A percentile compares a stretch with the other conserved stretches of the same genome.
These are phyloP conservation scores for Blepharisma undulans DNA, from an alignment of 169 alveolate genomes.

Conservation along the genomic window DNA sequence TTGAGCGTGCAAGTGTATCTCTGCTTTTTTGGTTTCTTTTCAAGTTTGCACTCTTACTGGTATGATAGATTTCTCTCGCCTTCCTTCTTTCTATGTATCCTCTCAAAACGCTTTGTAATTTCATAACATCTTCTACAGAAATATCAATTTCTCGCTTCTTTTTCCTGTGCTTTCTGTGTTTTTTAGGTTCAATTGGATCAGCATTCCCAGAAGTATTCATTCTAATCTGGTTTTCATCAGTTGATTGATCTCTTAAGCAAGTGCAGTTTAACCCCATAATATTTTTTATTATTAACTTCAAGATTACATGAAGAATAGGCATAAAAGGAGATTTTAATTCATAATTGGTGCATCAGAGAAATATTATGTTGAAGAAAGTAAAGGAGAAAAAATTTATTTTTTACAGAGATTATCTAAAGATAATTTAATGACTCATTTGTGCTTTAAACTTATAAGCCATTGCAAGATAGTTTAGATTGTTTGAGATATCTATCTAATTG, in stretches of 20 bases:
- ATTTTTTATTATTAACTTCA: background rate
- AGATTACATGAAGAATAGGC: background rate
- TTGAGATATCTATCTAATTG: background rate
- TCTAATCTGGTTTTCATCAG: background rate
- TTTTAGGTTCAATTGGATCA: background rate
- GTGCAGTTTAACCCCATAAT: background rate
- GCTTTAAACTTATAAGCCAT: no score
- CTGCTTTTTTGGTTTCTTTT: background rate
- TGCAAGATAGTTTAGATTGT: background rate
- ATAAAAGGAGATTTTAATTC: background rate
- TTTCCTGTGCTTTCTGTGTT: background rate
- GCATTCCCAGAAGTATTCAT: background rate
- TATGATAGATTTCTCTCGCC: conserved; percentile 38
- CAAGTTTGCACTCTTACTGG: background rate
- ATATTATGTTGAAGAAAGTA: no score
- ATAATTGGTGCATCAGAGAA: no score
- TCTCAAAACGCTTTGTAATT: background rate
- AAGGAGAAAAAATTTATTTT: background rate
- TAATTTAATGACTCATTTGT: no score
- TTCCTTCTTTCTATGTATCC: background rate
- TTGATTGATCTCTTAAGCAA: background rate
- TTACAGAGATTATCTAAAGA: background rate
- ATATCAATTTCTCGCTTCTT: background rate
- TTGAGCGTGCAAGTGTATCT: background rate
- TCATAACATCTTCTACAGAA: background rate